Percentiles rank a stretch among this genome's conserved stretches.
These are phyloP conservation scores for Pichia inconspicua DNA, from an alignment of 1,139 yeast species.

Conservation along the genomic window DNA sequence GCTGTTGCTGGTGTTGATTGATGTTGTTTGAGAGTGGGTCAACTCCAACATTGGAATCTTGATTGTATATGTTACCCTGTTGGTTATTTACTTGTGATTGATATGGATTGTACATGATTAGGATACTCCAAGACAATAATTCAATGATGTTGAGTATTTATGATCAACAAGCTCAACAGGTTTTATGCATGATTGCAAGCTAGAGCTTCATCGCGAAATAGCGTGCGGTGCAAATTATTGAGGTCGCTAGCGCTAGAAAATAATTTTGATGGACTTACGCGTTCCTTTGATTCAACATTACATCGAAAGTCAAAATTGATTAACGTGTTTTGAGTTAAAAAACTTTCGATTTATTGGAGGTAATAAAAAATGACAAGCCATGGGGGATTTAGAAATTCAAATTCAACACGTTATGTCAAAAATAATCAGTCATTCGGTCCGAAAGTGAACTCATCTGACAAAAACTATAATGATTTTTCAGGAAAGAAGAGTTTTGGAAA, in stretches of 20 bases:
- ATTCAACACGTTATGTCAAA: conserved; percentile 50
- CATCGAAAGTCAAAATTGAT: too few relatives aligned
- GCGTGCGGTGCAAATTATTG: too few relatives aligned
- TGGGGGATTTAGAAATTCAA: conserved; percentile 40
- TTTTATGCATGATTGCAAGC: too few relatives aligned
- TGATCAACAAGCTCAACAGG: too few relatives aligned
- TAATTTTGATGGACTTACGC: background rate
- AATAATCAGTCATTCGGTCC: conserved; percentile 23
- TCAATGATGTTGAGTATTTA: too few relatives aligned
- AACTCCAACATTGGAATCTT: background rate
- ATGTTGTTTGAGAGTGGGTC: background rate
- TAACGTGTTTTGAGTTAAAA: too few relatives aligned
- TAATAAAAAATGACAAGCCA: conserved; percentile 6
- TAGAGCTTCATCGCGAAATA: background rate
- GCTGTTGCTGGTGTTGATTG: conserved; percentile 7
- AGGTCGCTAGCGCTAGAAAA: too few relatives aligned
- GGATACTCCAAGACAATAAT: too few relatives aligned
- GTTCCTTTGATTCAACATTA: background rate
- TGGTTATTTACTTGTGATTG: conserved; percentile 17
- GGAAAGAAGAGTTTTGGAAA: conserved; percentile 1
- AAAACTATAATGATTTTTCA: conserved; percentile 17
- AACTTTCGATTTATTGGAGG: too few relatives aligned
- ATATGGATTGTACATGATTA: conserved; percentile 21
- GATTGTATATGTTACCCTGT: background rate
- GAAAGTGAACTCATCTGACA: conserved; percentile 3